Base-by-base conservation (phyloP, 1,284 basidiomycete genomes). In the Pisolithus thermaeus region DNA sequence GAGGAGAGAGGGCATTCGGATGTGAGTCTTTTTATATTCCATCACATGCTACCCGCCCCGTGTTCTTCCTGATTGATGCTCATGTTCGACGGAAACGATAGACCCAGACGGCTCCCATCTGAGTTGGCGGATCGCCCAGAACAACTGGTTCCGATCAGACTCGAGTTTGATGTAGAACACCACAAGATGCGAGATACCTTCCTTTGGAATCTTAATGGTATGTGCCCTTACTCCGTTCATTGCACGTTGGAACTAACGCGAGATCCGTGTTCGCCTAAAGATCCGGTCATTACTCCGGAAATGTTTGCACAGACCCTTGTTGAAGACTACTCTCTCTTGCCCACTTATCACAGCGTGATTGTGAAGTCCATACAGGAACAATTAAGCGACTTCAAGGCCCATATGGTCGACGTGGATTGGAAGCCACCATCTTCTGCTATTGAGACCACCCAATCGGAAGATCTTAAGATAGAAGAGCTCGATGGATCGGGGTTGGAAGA, bases 171-270 rank as follows among this genome's bases (percentile, higher is more conserved):
- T 60, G 86, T 96, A 50, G 87, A 90, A 53, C 89, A 92, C 64
- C 87, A 90, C 66, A 91, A 89, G 69, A 84, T 98, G 76, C 83
- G 93, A 37, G 96, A 99, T 67, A 95, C 96, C 0, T 97, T 99
- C 69, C 83, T 96, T 35, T 99, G 96, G 96, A 97, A 99, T 64
- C 73, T 95, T 49, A 87, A 90, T 60, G 92, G 92, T 93, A 54
- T 49, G 80, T 71, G 12, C 14, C 38, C 20, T 11, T 46, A 44
- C 18, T 38, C 18, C 16, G 46, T 16, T 45, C 45, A 36, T 42
- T 53, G 35, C 37, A 46, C 32, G 12, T 18, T 14, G 46, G 35
- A 46, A 20, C 14, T 46, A 52, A 35, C 39, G 32, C 35, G 11
- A 8, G 47, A 18, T 23, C 30, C 36, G 53, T 53, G 51, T 44